Conservation (phyloP, 805 yeast genomes). For the Helenozyma rhizophorensis region DNA sequence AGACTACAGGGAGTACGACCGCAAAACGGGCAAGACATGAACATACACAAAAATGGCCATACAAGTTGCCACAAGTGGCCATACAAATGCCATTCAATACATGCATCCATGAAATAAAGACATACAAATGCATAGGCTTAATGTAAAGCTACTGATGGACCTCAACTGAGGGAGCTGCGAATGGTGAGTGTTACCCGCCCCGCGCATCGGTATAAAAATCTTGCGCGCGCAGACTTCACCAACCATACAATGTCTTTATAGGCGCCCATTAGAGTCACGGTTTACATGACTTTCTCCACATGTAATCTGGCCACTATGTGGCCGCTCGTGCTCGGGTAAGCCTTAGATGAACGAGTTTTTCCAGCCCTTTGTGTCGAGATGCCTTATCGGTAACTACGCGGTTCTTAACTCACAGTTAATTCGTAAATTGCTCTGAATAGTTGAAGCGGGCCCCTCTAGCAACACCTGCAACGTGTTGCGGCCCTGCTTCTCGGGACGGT, state of each 20-base stretch:
- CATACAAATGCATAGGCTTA: no score
- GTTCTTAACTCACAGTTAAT: slow-evolving; percentile 63
- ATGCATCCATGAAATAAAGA: no score
- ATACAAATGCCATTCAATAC: background rate
- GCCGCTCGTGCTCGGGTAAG: slow-evolving; percentile 89
- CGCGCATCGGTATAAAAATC: slow-evolving; percentile 10
- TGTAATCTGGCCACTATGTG: slow-evolving; percentile 43
- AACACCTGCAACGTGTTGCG: background rate
- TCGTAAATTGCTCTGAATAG: no score
- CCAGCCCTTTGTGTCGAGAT: slow-evolving; percentile 60
- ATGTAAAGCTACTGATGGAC: no score
- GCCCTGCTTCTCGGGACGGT: no score
- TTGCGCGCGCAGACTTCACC: slow-evolving; percentile 9
- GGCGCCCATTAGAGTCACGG: slow-evolving; percentile 88
- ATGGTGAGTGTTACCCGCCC: slow-evolving; percentile 27
- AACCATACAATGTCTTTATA: slow-evolving; percentile 46
- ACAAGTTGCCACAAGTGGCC: background rate
- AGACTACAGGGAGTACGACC: slow-evolving; percentile 57
- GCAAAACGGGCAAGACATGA: slow-evolving; percentile 16
- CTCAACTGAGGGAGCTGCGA: no score
- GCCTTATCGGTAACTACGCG: slow-evolving; percentile 52
- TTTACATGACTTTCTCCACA: slow-evolving; percentile 45
- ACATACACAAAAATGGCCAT: slow-evolving; percentile 1
- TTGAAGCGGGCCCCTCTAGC: no score
- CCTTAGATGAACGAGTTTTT: slow-evolving; percentile 66